Base-by-base conservation (phyloP, 768 basidiomycete genomes). In the Roridomyces roridus region DNA sequence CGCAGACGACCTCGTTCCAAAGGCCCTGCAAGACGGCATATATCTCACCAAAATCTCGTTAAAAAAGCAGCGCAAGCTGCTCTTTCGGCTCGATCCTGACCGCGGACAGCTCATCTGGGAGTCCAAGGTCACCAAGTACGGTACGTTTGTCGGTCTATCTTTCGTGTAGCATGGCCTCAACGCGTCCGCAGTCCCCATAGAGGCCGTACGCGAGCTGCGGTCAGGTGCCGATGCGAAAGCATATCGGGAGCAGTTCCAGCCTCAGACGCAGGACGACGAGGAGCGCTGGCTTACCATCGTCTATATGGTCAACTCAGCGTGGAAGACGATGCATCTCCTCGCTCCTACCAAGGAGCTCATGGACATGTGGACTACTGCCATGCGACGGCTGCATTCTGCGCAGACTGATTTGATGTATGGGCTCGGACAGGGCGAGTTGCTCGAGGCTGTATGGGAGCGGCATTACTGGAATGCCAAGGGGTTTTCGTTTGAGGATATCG, bases 301-400 rank as follows among this genome's bases (percentile, higher is more conserved):
- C 59, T 94, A 96, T 65, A 85, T 90, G 56, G 75, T 88, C 45
- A 85, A 87, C 40, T 89, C 86, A 12, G 78, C 77, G 21, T 93
- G 92, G 79, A 96, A 96, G 76, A 90, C 90, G 0, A 80, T 95
- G 23, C 94, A 97, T 67, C 80, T 96, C 58, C 81, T 96, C 50
- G 89, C 94, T 3, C 80, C 86, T 3, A 85, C 86, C 0, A 71
- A 73, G 25, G 73, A 80, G 4, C 65, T 69, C 2, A 77, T 80
- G 51, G 59, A 74, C 15, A 82, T 87, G 46, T 81, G 88, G 65
- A 82, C 87, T 43, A 70, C 75, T 25, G 85, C 91, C 0, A 71
- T 96, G 10, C 78, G 80, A 40, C 83, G 84, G 49, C 75, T 95
- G 18, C 78, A 86, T 57, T 78, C 83, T 3, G 78, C 89, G 39